Evolutionary conservation across 768 basidiomycete species (phyloP), one percentile per base, ranked within the genome.

Genomic region (Lentinula lateritia): DNA sequence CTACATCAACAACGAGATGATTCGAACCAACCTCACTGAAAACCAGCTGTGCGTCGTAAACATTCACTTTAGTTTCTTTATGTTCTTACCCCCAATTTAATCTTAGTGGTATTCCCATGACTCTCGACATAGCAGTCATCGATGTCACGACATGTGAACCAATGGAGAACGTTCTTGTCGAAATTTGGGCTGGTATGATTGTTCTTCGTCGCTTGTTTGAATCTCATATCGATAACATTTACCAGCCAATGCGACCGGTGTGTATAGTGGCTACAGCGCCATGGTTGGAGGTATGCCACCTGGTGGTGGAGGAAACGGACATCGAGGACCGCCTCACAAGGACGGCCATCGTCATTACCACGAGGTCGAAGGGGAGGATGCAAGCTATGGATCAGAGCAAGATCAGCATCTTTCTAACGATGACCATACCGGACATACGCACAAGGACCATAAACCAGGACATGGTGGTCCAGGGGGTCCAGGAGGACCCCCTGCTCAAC

Each of bases 81-180:
- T 39, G 38, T 13, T 52, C 16, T 4, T 28, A 28, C 28, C 28
- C 28, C 28, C 3, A n/a, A 12, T n/a, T n/a, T n/a, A 35, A n/a
- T 12, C 8, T n/a, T 48, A 75, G 72, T 23, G 75, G 76, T 34
- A 62, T 76, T n/a, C 50, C 65, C 12, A 61, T 78, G 52, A 68
- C 69, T 16, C 69, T 78, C 39, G 76, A 78, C 63, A 64, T 77
- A 50, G 74, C 75, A 7, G 65, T 77, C 50, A 70, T 77, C 36
- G 74, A 77, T 60, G 71, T 71, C 45, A 68, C 69, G 9, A 76
- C 72, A 32, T 78, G 76, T 66, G 58, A 74, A 58, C 75, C 76
- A 2, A 62, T 75, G 52, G 50, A 56, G 6, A 70, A 73, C 61
- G 71, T 70, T 20, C 70, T 77, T 61, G 72, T 78, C 28, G 76